These are phyloP conservation scores for Chalciporus piperatus DNA, from an alignment of 768 basidiomycete species.

Conservation along the genomic window DNA sequence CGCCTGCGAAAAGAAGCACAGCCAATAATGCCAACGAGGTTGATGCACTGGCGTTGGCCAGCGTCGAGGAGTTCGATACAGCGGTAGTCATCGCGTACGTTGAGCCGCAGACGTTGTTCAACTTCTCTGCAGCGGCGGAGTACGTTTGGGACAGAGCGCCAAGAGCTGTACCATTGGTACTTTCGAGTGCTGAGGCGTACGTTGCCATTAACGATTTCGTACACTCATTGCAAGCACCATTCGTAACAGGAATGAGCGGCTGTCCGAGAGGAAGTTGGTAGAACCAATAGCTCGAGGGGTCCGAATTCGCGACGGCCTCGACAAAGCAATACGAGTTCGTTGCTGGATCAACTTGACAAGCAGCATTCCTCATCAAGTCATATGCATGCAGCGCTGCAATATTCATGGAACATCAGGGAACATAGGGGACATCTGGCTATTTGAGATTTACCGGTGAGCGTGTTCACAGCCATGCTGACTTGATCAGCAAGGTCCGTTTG, in stretches of 20 bases:
- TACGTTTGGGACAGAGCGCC: slow-evolving; percentile 48
- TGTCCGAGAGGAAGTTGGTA: slow-evolving; percentile 66
- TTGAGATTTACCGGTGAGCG: slow-evolving; percentile 51
- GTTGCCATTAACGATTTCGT: slow-evolving; percentile 54
- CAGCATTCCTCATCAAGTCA: slow-evolving; percentile 55
- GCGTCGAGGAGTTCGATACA: slow-evolving; percentile 12
- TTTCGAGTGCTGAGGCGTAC: slow-evolving; percentile 46
- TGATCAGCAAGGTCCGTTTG: slow-evolving; percentile 49
- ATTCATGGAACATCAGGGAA: neutral
- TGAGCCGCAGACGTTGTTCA: slow-evolving; percentile 50
- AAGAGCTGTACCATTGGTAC: slow-evolving; percentile 32
- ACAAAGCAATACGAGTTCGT: slow-evolving; percentile 73
- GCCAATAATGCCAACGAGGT: slow-evolving; percentile 7
- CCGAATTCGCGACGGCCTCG: slow-evolving; percentile 52
- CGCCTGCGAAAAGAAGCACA: slow-evolving; percentile 12
- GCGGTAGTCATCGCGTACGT: slow-evolving; percentile 37
- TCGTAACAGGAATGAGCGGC: slow-evolving; percentile 46
- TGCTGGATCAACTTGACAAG: slow-evolving; percentile 55
- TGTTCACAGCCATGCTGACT: slow-evolving; percentile 50
- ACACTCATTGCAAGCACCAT: slow-evolving; percentile 62
- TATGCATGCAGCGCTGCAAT: slow-evolving; percentile 60
- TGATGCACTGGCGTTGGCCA: slow-evolving; percentile 6
- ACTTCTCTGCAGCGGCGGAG: slow-evolving; percentile 41
- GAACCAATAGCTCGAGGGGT: slow-evolving; percentile 69
- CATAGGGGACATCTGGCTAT: neutral